Percentiles rank a stretch among this genome's conserved stretches.
Conservation (phyloP, 2,329 filamentous ascomycete species). For the Arthrinium puccinioides region DNA sequence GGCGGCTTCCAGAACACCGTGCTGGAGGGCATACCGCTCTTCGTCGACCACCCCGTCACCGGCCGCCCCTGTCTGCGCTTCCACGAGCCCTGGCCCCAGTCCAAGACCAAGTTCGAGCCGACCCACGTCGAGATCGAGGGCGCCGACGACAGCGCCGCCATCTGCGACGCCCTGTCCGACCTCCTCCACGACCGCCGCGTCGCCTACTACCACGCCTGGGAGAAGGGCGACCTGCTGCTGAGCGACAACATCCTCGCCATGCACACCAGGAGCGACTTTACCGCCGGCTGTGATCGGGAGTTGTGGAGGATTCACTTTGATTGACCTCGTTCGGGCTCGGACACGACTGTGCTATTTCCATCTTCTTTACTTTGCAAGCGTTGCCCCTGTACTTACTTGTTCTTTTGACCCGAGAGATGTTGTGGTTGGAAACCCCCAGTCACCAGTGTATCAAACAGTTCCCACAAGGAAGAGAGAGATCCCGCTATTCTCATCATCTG, state of each 20-base stretch:
- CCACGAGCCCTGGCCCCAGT: conserved; percentile 46
- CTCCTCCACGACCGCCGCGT: conserved; percentile 43
- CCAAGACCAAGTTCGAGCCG: conserved; percentile 42
- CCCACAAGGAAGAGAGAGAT: no score
- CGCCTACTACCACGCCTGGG: conserved; percentile 43
- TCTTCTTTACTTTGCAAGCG: no score
- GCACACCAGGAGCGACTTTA: conserved; percentile 41
- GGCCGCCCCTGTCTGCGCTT: conserved; percentile 42
- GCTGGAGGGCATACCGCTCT: conserved; percentile 35
- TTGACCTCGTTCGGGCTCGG: no score
- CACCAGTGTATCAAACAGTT: no score
- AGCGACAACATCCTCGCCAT: conserved; percentile 43
- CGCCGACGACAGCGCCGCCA: conserved; percentile 13
- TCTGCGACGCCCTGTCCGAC: conserved; percentile 32
- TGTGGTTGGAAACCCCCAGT: no score
- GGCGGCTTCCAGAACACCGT: conserved; percentile 36
- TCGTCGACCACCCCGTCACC: conserved; percentile 36
- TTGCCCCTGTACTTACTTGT: no score
- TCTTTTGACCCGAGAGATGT: no score
- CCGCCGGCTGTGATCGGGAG: conserved; percentile 34
- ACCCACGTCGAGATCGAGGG: conserved; percentile 17
- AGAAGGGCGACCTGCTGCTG: conserved; percentile 46
- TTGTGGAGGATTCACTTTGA: conserved; percentile 46
- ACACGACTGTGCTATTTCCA: no score
- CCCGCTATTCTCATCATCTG: no score